Percentiles rank a stretch among this genome's conserved stretches.
Conservation (phyloP, 306 rosid species). For the Cicer arietinum region DNA sequence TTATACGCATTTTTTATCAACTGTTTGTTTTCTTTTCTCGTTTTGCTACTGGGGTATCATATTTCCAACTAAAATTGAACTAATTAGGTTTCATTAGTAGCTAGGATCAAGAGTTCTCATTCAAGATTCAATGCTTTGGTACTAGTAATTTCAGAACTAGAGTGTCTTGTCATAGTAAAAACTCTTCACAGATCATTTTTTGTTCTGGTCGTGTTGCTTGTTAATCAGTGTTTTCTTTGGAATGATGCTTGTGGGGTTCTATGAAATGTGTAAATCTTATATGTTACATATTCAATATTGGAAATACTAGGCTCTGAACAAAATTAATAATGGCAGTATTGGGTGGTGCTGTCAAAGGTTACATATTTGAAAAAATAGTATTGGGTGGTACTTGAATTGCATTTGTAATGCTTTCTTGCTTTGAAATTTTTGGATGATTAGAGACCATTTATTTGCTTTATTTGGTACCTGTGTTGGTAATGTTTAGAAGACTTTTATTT, state of each 20-base stretch:
- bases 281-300: not conserved
- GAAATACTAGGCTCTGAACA: not conserved
- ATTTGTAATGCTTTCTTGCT: slow-evolving; percentile 27
- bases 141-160: not conserved
- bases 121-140: not conserved
- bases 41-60: slow-evolving; percentile 20
- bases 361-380: not conserved
- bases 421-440: slow-evolving; percentile 7
- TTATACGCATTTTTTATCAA: not conserved
- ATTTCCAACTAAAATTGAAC: not conserved
- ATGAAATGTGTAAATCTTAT: slow-evolving; percentile 18
- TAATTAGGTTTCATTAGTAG: not conserved
- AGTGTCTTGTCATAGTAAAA: not conserved
- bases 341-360: not conserved
- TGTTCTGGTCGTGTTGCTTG: not conserved
- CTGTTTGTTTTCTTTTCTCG: not conserved
- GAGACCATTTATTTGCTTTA: not conserved
- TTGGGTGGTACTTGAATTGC: slow-evolving; percentile 6
- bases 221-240: not conserved
- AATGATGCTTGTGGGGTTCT: slow-evolving; percentile 15
- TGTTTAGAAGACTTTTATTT: not conserved
- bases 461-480: not conserved
- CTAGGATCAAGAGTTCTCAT: not conserved
- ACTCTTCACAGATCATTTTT: not conserved
- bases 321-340: not conserved